These are phyloP conservation scores for Saturnispora zaruensis DNA, from an alignment of 805 yeast genomes.

Conservation along the genomic window DNA sequence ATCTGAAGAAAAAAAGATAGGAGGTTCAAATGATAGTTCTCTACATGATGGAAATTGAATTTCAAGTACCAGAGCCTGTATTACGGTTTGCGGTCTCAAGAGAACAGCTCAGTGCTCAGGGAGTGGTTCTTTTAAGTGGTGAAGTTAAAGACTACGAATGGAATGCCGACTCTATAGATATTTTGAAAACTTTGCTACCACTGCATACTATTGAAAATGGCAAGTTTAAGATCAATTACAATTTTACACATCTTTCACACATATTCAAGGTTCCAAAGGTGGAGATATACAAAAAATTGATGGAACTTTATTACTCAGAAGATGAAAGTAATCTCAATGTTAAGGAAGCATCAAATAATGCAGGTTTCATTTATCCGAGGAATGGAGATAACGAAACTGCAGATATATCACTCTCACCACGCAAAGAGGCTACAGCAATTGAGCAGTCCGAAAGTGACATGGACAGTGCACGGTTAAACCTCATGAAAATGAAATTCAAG, in stretches of 20 bases:
- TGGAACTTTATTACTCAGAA: conserved; percentile 17
- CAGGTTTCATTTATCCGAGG: not conserved
- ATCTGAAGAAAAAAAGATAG: not conserved
- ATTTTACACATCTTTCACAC: conserved; percentile 18
- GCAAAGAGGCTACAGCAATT: not conserved
- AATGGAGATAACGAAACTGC: not conserved
- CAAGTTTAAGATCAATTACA: conserved; percentile 13
- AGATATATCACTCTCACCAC: not conserved
- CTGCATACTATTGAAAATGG: conserved; percentile 14
- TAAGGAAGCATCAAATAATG: not conserved
- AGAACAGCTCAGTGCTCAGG: not conserved
- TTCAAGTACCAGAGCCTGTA: not conserved
- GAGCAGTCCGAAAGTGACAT: not conserved
- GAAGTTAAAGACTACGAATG: conserved; percentile 9
- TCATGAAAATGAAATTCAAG: not conserved
- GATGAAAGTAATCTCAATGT: not conserved
- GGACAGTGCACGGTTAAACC: not conserved
- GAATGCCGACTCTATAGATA: conserved; percentile 14
- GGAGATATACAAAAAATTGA: conserved; percentile 18
- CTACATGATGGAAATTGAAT: not conserved
- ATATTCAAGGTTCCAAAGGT: conserved; percentile 12
- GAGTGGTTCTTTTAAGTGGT: not conserved
- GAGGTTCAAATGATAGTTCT: not conserved
- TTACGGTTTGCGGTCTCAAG: not conserved
- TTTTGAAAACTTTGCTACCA: conserved; percentile 13